Conservation (phyloP, 2,329 filamentous ascomycete species). For the Fusarium redolens region DNA sequence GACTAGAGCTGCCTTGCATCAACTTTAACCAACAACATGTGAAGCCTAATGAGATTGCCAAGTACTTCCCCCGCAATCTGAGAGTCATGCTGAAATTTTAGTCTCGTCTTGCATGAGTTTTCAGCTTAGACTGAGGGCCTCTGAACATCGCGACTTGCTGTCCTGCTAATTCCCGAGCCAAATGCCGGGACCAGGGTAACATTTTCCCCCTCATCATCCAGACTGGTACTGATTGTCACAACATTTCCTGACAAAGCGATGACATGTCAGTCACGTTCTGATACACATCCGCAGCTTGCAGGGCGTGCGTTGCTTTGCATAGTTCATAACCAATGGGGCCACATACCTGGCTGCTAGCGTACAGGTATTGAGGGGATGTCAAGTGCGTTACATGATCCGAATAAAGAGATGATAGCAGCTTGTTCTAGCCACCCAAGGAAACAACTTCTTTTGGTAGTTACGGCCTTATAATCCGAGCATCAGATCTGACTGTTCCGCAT, state of each 20-base stretch:
- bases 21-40: background rate
- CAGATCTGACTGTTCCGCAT: background rate
- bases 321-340: background rate
- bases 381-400: background rate
- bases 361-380: too few species aligned
- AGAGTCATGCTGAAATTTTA: background rate
- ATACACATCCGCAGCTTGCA: background rate
- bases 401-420: background rate
- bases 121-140: background rate
- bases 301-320: background rate
- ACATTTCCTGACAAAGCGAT: background rate
- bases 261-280: background rate
- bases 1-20: background rate
- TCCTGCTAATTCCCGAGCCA: conserved; percentile 2
- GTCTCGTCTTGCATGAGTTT: background rate
- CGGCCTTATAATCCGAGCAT: fast-evolving
- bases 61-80: background rate
- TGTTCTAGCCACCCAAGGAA: background rate
- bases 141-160: background rate
- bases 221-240: background rate
- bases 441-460: too few species aligned
- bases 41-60: background rate
- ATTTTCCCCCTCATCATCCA: background rate
- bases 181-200: background rate
- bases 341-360: background rate